Percentiles rank a stretch among this genome's conserved stretches.
These are phyloP conservation scores for Mycosphaerella arachidis DNA, from an alignment of 2,329 filamentous ascomycete species.

Conservation along the genomic window DNA sequence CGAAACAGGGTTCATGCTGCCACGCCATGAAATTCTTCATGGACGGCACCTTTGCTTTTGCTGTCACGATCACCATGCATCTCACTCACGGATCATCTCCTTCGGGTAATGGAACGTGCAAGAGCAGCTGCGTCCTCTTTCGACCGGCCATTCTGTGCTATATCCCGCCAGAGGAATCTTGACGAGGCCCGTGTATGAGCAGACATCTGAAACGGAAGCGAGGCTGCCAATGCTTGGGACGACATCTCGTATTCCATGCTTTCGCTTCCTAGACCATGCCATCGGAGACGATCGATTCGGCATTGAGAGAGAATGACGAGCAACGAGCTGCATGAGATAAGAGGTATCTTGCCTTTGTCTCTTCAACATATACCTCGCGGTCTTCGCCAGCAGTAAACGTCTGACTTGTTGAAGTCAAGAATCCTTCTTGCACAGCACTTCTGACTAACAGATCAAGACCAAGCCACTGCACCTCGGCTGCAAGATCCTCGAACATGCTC, in stretches of 20 bases:
- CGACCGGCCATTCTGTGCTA: too few species aligned
- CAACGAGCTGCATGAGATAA: neutral
- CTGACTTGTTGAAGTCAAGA: neutral
- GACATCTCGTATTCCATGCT: neutral
- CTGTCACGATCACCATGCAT: too few species aligned
- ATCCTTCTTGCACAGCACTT: neutral
- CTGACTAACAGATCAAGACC: too few species aligned
- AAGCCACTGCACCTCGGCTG: too few species aligned
- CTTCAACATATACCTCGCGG: neutral
- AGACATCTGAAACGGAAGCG: neutral
- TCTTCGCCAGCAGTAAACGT: neutral
- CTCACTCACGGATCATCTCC: too few species aligned
- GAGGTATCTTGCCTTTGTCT: neutral
- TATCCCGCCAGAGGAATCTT: neutral
- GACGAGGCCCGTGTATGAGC: neutral
- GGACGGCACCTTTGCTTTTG: too few species aligned
- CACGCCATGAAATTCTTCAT: neutral
- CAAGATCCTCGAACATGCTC: too few species aligned
- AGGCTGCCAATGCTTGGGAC: neutral
- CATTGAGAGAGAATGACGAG: neutral
- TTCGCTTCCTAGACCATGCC: neutral
- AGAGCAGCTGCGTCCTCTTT: too few species aligned
- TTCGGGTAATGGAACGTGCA: too few species aligned
- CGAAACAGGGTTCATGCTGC: neutral
- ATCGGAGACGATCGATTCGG: neutral